phyloP scores from a whole-genome alignment of 1,139 yeast species.

The Pichia sp. region DNA sequence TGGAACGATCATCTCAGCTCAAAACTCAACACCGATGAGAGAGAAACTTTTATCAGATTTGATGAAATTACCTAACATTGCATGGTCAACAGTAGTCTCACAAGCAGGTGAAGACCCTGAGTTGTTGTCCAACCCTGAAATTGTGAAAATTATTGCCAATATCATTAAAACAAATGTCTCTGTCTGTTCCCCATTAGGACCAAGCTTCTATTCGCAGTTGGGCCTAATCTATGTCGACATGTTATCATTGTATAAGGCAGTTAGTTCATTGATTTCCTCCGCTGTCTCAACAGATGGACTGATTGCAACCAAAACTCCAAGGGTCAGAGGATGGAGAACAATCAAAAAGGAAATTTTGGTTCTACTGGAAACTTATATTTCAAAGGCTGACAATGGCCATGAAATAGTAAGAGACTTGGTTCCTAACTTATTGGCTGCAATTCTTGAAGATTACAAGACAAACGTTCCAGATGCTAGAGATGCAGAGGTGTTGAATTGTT shows the following conservation, averaged over 20 bases:
- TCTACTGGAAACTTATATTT: slow-evolving; percentile 82
- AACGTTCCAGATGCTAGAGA: slow-evolving; percentile 97
- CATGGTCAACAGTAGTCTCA: slow-evolving; percentile 86
- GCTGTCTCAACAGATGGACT: slow-evolving; percentile 76
- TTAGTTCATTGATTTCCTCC: slow-evolving; percentile 80
- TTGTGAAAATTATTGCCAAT: slow-evolving; percentile 88
- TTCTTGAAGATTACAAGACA: slow-evolving; percentile 80
- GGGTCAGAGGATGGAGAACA: slow-evolving; percentile 91
- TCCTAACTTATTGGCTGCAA: slow-evolving; percentile 79
- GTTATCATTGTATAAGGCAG: slow-evolving; percentile 86
- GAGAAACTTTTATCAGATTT: slow-evolving; percentile 71
- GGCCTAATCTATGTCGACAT: slow-evolving; percentile 84
- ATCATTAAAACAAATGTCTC: slow-evolving; percentile 92
- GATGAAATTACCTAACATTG: slow-evolving; percentile 89
- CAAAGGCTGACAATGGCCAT: slow-evolving; percentile 81
- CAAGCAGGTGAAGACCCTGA: slow-evolving; percentile 90
- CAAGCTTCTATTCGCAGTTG: slow-evolving; percentile 85
- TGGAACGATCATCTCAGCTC: slow-evolving; percentile 90
- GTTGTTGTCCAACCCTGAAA: slow-evolving; percentile 74
- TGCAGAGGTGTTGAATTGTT: slow-evolving; percentile 93
- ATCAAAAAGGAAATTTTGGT: slow-evolving; percentile 92
- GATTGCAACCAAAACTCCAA: slow-evolving; percentile 91
- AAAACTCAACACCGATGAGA: slow-evolving; percentile 56
- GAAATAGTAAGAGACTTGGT: slow-evolving; percentile 81
- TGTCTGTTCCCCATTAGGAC: slow-evolving; percentile 89